Percentiles rank a stretch among this genome's conserved stretches.
Evolutionary conservation across 1,284 basidiomycete genomes (phyloP).

Genomic region (Calocybe gambosa): DNA sequence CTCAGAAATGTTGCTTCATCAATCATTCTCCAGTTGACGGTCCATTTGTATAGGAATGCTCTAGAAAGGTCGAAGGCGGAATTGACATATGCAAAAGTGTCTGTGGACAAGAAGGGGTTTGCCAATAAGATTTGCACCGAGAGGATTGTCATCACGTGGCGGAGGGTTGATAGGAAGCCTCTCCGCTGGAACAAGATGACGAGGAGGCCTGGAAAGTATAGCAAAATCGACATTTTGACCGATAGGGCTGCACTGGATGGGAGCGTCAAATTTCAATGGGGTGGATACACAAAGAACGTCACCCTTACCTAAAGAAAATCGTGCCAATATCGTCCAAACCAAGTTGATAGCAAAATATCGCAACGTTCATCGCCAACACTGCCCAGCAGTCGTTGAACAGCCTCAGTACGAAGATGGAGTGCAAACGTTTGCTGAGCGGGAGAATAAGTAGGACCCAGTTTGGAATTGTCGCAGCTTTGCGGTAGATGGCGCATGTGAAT

Average conservation of each 20-base stretch:
- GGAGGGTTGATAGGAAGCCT: slow-evolving; percentile 56
- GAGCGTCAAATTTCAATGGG: background rate
- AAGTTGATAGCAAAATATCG: slow-evolving; percentile 56
- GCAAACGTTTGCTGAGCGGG: slow-evolving; percentile 85
- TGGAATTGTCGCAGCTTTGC: slow-evolving; percentile 55
- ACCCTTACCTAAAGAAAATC: slow-evolving; percentile 62
- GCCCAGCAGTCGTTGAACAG: slow-evolving; percentile 96
- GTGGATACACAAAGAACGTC: slow-evolving; percentile 19
- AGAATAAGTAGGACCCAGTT: slow-evolving; percentile 79
- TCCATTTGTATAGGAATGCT: slow-evolving; percentile 93
- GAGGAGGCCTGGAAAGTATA: slow-evolving; percentile 88
- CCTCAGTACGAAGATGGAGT: slow-evolving; percentile 89
- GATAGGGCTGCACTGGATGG: slow-evolving; percentile 72
- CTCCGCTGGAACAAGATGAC: slow-evolving; percentile 72
- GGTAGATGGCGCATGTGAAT: slow-evolving; percentile 67
- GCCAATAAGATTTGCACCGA: slow-evolving; percentile 63
- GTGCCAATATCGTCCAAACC: slow-evolving; percentile 58
- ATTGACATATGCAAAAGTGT: slow-evolving; percentile 61
- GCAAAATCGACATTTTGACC: slow-evolving; percentile 93
- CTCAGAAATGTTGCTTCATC: slow-evolving; percentile 72
- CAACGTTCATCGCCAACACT: slow-evolving; percentile 54
- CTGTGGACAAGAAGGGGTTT: slow-evolving; percentile 62
- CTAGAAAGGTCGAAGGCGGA: slow-evolving; percentile 87
- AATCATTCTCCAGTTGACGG: slow-evolving; percentile 95
- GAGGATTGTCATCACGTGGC: slow-evolving; percentile 48